These are phyloP conservation scores for Immersiella caudata DNA, from an alignment of 495 filamentous ascomycete species.

Conservation along the genomic window DNA sequence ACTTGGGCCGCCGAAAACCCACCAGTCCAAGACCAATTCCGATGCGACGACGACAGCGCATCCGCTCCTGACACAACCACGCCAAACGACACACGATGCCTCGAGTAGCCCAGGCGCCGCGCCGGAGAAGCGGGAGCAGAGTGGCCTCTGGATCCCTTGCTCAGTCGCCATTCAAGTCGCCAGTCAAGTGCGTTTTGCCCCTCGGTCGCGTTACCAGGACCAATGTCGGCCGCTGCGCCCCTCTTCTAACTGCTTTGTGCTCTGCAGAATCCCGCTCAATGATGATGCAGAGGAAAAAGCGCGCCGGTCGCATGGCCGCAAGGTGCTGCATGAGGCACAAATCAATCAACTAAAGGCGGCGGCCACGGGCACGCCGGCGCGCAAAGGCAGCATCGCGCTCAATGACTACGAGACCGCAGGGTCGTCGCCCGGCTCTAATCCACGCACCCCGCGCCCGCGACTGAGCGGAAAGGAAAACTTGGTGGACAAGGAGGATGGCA, in stretches of 20 bases:
- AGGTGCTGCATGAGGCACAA: slow-evolving; percentile 85
- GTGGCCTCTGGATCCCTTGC: slow-evolving; percentile 43
- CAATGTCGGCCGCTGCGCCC: not conserved
- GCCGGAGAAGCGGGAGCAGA: slow-evolving; percentile 55
- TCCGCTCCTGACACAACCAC: slow-evolving; percentile 18
- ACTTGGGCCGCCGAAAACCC: slow-evolving; percentile 16
- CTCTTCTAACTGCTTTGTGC: slow-evolving; percentile 2
- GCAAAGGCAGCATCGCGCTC: slow-evolving; percentile 64
- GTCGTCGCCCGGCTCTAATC: slow-evolving; percentile 57
- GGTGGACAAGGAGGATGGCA: slow-evolving; percentile 56
- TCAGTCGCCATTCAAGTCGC: slow-evolving; percentile 64
- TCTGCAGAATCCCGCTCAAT: slow-evolving; percentile 77
- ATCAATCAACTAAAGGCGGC: slow-evolving; percentile 90
- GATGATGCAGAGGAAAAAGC: slow-evolving; percentile 94
- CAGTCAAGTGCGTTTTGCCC: slow-evolving; percentile 64
- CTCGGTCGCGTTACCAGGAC: not conserved
- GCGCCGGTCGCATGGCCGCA: slow-evolving; percentile 81
- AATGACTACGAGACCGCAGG: slow-evolving; percentile 60
- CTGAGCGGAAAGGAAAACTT: slow-evolving; percentile 57
- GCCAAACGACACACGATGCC: slow-evolving; percentile 59
- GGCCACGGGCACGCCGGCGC: slow-evolving; percentile 72
- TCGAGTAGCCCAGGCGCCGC: slow-evolving; percentile 66
- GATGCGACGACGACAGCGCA: slow-evolving; percentile 16
- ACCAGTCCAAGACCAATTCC: slow-evolving; percentile 4
- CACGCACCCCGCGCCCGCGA: slow-evolving; percentile 58